A percentile compares a stretch with the other conserved stretches of the same genome.
phyloP scores from a whole-genome alignment of 2,329 filamentous ascomycete species.

The Cryphonectria carpinicola region DNA sequence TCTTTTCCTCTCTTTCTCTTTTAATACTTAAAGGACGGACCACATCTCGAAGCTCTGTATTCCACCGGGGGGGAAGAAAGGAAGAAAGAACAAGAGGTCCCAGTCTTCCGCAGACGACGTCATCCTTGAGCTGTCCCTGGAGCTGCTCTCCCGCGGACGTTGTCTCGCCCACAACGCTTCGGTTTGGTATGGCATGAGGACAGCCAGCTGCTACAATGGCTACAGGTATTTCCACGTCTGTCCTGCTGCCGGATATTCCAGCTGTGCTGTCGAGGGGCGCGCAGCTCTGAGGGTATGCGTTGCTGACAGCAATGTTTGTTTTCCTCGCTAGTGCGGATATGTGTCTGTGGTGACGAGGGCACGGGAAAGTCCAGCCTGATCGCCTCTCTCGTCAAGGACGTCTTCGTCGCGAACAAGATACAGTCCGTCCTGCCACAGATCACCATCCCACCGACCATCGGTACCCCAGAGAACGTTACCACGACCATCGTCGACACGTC shows the following conservation, averaged over 20 bases:
- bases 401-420: slow-evolving; percentile 95
- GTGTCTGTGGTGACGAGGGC: slow-evolving; percentile 94
- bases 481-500: slow-evolving; percentile 98
- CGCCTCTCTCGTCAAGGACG: slow-evolving; percentile 93
- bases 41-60: neutral
- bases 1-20: neutral
- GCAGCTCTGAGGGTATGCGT: neutral
- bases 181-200: slow-evolving; percentile 13
- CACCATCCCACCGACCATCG: slow-evolving; percentile 89
- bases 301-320: slow-evolving; percentile 25
- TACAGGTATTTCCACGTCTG: slow-evolving; percentile 33
- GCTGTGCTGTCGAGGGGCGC: neutral
- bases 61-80: too few relatives aligned
- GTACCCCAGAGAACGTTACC: slow-evolving; percentile 93
- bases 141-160: neutral
- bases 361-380: slow-evolving; percentile 94
- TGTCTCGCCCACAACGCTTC: neutral
- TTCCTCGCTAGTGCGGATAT: slow-evolving; percentile 73
- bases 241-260: neutral
- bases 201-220: slow-evolving; percentile 33
- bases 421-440: slow-evolving; percentile 89
- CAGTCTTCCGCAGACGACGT: neutral
- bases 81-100: too few relatives aligned
- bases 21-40: neutral
- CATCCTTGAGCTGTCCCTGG: neutral